Evolutionary conservation across 2,329 filamentous ascomycete species (phyloP), one percentile per base, ranked within the genome.

Genomic region (Colletotrichum echinochloae): DNA sequence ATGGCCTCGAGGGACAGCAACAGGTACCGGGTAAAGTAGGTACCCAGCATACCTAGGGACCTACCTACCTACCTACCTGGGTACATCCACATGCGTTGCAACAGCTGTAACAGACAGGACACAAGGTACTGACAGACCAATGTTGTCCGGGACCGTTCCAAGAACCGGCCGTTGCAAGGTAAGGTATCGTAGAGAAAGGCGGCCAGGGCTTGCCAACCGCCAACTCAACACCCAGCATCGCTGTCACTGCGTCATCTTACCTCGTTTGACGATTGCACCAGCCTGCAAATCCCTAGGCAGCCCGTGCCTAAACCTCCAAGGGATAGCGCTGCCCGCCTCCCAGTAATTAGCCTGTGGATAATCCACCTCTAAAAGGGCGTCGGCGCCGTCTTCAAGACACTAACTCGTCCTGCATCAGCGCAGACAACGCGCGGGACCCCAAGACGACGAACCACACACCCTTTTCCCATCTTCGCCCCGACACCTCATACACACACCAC

Each of bases 301-400:
- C 64, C 51, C 64, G 44, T 51, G 67, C 56, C 64, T 67, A 68
- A 52, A 63, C 67, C 64, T 68, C 11, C 46, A 33, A n/a, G 65
- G 68, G 52, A 63, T 71, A 71, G 68, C 59, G 64, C 68, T 68
- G 46, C 51, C 57, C 51, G 57, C 46, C 61, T 66, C 51, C 5
- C 60, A 64, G 52, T 67, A 63, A 59, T 65, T 66, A 62, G 65
- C 60, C 30, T 54, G 37, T 51, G 52, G 64, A 67, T 67, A 46
- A 64, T 54, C 57, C 64, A 46, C 59, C 57, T 70, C 67, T 59
- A 48, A 70, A 70, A 67, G 39, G 30, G 51, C 65, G 61, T 26
- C 51, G 55, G 67, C 39, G 33, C 57, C 44, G 57, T 57, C 64
- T 62, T 62, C 26, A 70, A 62, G 56, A 70, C 44, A 60, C 52